Conservation (phyloP, 2,329 filamentous ascomycete genomes). For the Shiraia sp. region DNA sequence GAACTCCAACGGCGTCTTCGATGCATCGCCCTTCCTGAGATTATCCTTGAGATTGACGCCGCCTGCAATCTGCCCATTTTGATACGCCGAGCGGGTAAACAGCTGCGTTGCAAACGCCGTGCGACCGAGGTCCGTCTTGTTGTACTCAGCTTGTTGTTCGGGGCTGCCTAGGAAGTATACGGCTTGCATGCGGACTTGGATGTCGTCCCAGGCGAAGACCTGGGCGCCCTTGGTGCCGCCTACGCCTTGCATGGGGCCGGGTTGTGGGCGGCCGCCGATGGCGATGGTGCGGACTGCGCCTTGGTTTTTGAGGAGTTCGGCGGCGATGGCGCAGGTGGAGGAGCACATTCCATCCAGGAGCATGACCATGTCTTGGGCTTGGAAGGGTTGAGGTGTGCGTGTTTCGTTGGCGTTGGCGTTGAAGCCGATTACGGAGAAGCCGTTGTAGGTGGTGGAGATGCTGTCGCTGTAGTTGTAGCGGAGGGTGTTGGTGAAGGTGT, state of each 20-base stretch:
- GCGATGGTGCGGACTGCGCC: slow-evolving; percentile 49
- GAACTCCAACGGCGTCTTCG: slow-evolving; percentile 46
- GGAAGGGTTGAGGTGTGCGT: slow-evolving; percentile 41
- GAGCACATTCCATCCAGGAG: slow-evolving; percentile 52
- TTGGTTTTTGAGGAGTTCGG: slow-evolving; percentile 52
- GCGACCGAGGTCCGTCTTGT: slow-evolving; percentile 31
- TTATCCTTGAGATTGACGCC: slow-evolving; percentile 46
- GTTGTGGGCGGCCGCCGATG: slow-evolving; percentile 48
- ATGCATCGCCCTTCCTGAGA: slow-evolving; percentile 40
- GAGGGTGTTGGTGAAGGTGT: slow-evolving; percentile 41
- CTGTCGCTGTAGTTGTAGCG: slow-evolving; percentile 45
- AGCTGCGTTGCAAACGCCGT: slow-evolving; percentile 40
- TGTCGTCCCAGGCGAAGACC: slow-evolving; percentile 40
- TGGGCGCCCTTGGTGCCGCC: slow-evolving; percentile 52
- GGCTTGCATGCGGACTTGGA: slow-evolving; percentile 35
- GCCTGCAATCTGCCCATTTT: slow-evolving; percentile 25
- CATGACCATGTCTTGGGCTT: slow-evolving; percentile 47
- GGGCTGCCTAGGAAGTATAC: slow-evolving; percentile 37
- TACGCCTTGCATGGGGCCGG: slow-evolving; percentile 49
- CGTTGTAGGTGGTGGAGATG: slow-evolving; percentile 31
- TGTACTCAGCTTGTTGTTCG: slow-evolving; percentile 34
- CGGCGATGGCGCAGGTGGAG: slow-evolving; percentile 52
- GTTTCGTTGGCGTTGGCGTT: slow-evolving; percentile 34
- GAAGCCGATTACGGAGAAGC: slow-evolving; percentile 38
- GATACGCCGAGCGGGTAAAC: slow-evolving; percentile 36